These are phyloP conservation scores for Elsinoe perseae DNA, from an alignment of 2,329 filamentous ascomycete genomes.

Conservation along the genomic window DNA sequence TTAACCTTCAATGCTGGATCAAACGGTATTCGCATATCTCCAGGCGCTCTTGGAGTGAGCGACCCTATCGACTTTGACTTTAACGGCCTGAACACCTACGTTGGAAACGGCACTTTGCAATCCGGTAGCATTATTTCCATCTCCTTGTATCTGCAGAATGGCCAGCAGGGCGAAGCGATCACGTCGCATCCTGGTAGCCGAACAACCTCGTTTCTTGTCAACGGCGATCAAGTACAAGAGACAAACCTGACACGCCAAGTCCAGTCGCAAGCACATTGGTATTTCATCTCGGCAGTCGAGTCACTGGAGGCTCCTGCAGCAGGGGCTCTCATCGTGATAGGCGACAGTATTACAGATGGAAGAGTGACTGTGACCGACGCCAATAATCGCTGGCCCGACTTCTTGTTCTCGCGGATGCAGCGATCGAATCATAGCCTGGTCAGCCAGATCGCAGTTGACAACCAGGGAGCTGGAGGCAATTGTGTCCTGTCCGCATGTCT, in stretches of 20 bases:
- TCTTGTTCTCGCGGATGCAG: conserved; percentile 47
- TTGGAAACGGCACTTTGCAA: conserved; percentile 30
- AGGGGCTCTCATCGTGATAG: conserved; percentile 48
- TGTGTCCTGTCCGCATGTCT: conserved; percentile 54
- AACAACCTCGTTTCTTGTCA: conserved; percentile 53
- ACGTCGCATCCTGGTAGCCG: conserved; percentile 59
- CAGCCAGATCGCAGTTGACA: conserved; percentile 46
- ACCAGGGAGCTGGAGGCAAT: conserved; percentile 64
- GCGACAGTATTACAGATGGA: conserved; percentile 60
- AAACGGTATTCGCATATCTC: conserved; percentile 44
- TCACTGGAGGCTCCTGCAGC: conserved; percentile 41
- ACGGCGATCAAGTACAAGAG: conserved; percentile 49
- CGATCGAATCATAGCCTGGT: conserved; percentile 29
- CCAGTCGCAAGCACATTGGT: conserved; percentile 41
- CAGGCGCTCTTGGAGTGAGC: conserved; percentile 51
- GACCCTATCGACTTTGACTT: conserved; percentile 50
- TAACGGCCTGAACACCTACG: not conserved
- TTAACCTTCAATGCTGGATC: conserved; percentile 52
- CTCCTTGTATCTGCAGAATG: conserved; percentile 50
- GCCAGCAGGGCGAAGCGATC: conserved; percentile 50
- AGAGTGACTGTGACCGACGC: conserved; percentile 51
- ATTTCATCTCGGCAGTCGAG: conserved; percentile 52
- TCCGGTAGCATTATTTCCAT: conserved; percentile 49
- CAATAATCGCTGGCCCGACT: conserved; percentile 56
- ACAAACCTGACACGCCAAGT: conserved; percentile 37